Evolutionary conservation across 495 filamentous ascomycete genomes (phyloP).

Genomic region (Penicillium paradoxum): DNA sequence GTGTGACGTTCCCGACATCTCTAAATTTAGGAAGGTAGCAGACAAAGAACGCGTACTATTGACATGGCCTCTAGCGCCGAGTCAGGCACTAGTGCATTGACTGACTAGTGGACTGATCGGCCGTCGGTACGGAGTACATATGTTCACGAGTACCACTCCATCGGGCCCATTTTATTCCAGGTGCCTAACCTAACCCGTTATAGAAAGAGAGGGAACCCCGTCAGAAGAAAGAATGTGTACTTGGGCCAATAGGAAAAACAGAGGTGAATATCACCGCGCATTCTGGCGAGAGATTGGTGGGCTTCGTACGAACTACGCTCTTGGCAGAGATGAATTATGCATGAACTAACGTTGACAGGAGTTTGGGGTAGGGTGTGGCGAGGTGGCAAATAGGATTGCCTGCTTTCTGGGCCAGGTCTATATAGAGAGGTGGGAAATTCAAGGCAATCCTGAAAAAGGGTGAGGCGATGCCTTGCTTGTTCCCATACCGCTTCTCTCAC

Average conservation of each 20-base stretch:
- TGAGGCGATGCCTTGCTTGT: too few species aligned
- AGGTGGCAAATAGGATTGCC: neutral
- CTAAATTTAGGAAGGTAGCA: neutral
- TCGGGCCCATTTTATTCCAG: neutral
- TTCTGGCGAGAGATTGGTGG: neutral
- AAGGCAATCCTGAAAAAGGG: too few species aligned
- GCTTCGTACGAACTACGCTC: neutral
- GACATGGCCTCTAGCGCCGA: neutral
- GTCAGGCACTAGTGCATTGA: neutral
- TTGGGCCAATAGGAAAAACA: neutral
- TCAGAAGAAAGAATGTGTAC: neutral
- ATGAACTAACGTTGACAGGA: neutral
- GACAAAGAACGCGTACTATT: neutral
- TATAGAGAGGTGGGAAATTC: too few species aligned
- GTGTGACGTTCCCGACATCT: neutral
- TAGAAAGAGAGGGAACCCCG: neutral
- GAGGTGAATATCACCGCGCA: neutral
- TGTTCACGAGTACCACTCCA: neutral
- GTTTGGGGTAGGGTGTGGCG: neutral
- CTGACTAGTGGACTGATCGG: too few species aligned
- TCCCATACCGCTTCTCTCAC: too few species aligned
- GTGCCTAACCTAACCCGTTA: neutral
- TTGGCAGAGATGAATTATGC: neutral
- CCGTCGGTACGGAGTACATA: too few species aligned
- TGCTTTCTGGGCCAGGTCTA: too few species aligned